Evolutionary conservation across 2,329 filamentous ascomycete genomes (phyloP), one percentile per base, ranked within the genome.

Genomic region (Helotiales sp.): DNA sequence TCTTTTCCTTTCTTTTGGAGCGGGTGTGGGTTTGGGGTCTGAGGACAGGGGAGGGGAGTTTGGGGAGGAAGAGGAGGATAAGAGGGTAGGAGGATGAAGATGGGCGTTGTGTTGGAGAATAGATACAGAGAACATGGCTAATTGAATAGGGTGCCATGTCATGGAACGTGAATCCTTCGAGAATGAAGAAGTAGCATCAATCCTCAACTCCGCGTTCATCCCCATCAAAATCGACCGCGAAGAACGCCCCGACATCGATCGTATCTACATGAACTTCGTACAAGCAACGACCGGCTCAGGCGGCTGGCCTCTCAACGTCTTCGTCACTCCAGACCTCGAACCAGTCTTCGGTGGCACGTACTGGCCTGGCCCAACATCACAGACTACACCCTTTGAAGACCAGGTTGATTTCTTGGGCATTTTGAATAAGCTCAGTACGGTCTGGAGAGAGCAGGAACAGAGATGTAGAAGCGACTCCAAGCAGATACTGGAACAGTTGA

Each of bases 251-350:
- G 94, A 98, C 77, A 89, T 98, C 71, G 96, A 99, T 77, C 89
- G 92, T 69, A 94, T 98, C 71, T 98, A 98, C 79, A 97, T 97
- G 93, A 97, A 97, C 81, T 99, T 97, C 79, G 91, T 97, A 47
- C 93, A 97, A 78, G 95, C 95, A 1, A 95, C 96, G 11, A 97
- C 91, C 66, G 93, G 92, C 22, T 90, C 88, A 1, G 95, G 93
- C 10, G 96, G 96, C 45, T 98, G 96, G 94, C 96, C 96, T 0
- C 82, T 98, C 68, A 98, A 97, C 76, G 90, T 97, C n/a, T 98
- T 99, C 77, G 85, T 98, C 32, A 99, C 96, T 0, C 93, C 96
- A 0, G 90, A 97, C 72, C 85, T 98, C 28, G 91, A 97, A 76
- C 96, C 96, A 0, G 91, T 99, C 10, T 98, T 97, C 79, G 96